These are phyloP conservation scores for Oenanthe sinensis DNA, from an alignment of 129 eudicot species.

Conservation along the genomic window DNA sequence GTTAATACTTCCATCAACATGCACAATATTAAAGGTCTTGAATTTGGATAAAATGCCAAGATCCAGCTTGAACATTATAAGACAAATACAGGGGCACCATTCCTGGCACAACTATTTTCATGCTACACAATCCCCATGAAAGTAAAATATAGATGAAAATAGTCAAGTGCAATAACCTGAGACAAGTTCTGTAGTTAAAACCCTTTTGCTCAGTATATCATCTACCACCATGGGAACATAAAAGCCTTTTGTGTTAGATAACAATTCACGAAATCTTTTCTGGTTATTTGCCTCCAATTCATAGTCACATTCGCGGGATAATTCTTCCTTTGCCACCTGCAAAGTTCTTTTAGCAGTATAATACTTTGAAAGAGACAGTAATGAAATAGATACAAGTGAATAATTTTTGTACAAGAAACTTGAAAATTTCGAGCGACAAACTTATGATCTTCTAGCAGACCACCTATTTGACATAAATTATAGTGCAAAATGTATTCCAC, in stretches of 20 bases:
- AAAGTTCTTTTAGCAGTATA: constrained; percentile 2
- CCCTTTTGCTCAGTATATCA: constrained; percentile 74
- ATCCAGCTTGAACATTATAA: background rate
- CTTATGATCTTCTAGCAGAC: background rate
- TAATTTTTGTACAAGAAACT: background rate
- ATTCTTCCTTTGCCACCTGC: constrained; percentile 97
- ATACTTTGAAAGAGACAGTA: background rate
- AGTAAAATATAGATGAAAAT: background rate
- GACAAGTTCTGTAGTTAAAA: constrained; percentile 82
- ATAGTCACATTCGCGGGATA: constrained; percentile 91
- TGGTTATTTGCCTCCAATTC: constrained; percentile 81
- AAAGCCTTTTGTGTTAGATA: constrained; percentile 58
- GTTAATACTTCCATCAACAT: background rate
- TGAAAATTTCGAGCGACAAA: background rate
- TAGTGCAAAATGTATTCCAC: background rate
- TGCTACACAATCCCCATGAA: background rate
- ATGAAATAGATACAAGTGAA: background rate
- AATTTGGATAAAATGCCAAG: background rate
- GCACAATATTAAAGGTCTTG: background rate
- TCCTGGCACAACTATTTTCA: background rate
- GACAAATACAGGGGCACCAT: background rate
- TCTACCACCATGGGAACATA: constrained; percentile 84
- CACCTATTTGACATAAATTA: background rate
- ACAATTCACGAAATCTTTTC: constrained; percentile 49
- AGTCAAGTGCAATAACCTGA: constrained; percentile 41